phyloP scores from a whole-genome alignment of 2,329 filamentous ascomycete species.

The Triangularia verruculosa region DNA sequence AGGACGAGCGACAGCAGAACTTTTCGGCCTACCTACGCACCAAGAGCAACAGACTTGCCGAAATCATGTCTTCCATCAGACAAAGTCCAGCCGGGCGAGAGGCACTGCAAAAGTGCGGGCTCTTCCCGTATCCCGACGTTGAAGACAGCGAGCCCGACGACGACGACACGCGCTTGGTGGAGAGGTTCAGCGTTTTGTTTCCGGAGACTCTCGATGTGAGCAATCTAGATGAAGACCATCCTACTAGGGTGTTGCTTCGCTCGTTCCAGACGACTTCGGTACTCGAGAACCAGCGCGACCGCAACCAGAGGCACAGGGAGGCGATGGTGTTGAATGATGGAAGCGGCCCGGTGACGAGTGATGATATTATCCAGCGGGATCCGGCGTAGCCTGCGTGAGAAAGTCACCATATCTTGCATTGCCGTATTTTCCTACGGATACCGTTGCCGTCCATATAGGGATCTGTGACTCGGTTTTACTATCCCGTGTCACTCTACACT shows the following conservation, averaged over 20 bases:
- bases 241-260: conserved; percentile 33
- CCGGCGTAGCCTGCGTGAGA: background rate
- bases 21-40: conserved; percentile 51
- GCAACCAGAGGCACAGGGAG: conserved; percentile 74
- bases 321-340: conserved; percentile 90
- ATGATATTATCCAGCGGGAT: conserved; percentile 73
- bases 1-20: conserved; percentile 51
- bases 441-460: background rate
- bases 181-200: conserved; percentile 36
- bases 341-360: conserved; percentile 67
- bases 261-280: conserved; percentile 48
- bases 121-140: conserved; percentile 36
- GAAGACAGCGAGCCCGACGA: conserved; percentile 26
- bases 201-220: conserved; percentile 35
- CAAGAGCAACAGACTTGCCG: conserved; percentile 52
- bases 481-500: background rate
- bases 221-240: conserved; percentile 32
- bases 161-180: conserved; percentile 27
- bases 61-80: conserved; percentile 49
- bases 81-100: conserved; percentile 49
- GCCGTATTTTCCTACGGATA: background rate
- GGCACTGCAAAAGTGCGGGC: conserved; percentile 50
- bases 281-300: conserved; percentile 61
- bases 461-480: background rate
- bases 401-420: background rate